Percentiles rank a stretch among this genome's conserved stretches.
These are phyloP conservation scores for Microdochium paspali DNA, from an alignment of 2,329 filamentous ascomycete genomes.

Conservation along the genomic window DNA sequence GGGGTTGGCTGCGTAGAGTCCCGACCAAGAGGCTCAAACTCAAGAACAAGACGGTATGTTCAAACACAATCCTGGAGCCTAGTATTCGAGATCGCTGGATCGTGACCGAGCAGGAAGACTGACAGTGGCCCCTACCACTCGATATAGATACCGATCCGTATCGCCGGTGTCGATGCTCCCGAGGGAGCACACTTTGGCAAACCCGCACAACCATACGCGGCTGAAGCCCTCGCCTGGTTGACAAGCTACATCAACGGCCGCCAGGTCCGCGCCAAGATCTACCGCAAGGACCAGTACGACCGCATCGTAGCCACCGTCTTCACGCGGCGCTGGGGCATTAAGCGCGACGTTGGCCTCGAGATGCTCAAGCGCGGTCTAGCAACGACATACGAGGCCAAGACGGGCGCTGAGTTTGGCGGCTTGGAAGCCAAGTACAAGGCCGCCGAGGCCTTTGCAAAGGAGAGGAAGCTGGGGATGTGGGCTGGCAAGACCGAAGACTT, in stretches of 20 bases:
- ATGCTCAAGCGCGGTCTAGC: conserved; percentile 82
- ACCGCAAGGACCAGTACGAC: conserved; percentile 84
- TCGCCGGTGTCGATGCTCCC: conserved; percentile 89
- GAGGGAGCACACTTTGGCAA: conserved; percentile 89
- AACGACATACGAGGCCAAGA: conserved; percentile 89
- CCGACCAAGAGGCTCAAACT: conserved; percentile 60
- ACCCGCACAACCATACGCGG: conserved; percentile 73
- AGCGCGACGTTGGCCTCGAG: conserved; percentile 75
- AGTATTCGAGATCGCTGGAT: too few species aligned
- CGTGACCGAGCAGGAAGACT: conserved; percentile 5
- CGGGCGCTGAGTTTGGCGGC: conserved; percentile 79
- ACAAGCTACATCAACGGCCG: conserved; percentile 59
- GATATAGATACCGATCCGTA: conserved; percentile 68
- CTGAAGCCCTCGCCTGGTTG: conserved; percentile 79
- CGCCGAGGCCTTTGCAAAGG: conserved; percentile 58
- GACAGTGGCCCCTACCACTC: not conserved
- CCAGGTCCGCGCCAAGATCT: conserved; percentile 73
- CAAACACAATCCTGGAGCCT: not conserved
- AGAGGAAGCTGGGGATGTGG: conserved; percentile 67
- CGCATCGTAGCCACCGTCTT: conserved; percentile 81
- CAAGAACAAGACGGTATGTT: conserved; percentile 65
- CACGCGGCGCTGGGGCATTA: conserved; percentile 58
- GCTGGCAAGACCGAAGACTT: conserved; percentile 48
- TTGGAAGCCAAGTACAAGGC: conserved; percentile 53
- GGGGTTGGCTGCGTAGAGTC: conserved; percentile 81